phyloP scores from a whole-genome alignment of 441 rosid genomes.

The Bocquillonia castaneifolia region DNA sequence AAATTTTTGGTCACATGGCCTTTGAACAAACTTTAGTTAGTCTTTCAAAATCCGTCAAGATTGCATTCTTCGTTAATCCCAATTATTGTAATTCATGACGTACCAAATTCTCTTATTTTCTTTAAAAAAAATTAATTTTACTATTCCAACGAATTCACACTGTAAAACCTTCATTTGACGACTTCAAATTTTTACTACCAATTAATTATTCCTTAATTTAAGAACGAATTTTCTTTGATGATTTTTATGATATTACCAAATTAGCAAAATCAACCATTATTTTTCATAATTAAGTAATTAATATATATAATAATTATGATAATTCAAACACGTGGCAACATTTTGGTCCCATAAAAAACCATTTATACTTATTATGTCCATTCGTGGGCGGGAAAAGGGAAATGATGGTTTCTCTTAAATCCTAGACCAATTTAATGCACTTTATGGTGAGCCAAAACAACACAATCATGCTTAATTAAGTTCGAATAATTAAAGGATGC shows the following conservation, averaged over 20 bases:
- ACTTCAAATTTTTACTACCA: too few relatives aligned
- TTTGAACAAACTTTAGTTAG: neutral
- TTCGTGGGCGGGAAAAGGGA: neutral
- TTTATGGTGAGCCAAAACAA: neutral
- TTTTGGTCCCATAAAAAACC: constrained; percentile 8
- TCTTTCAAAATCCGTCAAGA: constrained; percentile 7
- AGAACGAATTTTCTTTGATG: too few relatives aligned
- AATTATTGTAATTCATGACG: neutral
- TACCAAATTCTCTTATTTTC: neutral
- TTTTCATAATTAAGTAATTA: neutral
- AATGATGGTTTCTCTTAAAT: constrained; percentile 7
- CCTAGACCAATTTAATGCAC: neutral
- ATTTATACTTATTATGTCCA: neutral
- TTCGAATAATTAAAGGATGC: neutral
- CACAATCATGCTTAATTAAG: neutral
- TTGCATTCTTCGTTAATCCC: neutral
- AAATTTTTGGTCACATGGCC: neutral
- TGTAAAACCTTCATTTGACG: too few relatives aligned
- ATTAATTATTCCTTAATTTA: too few relatives aligned
- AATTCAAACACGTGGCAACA: constrained; percentile 5
- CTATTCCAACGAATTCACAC: too few relatives aligned
- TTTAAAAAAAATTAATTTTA: neutral
- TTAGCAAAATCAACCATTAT: neutral
- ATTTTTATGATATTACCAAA: too few relatives aligned
- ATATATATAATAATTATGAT: neutral